These are phyloP conservation scores for Hypoxylon sp. DNA, from an alignment of 2,329 filamentous ascomycete genomes.

Conservation along the genomic window DNA sequence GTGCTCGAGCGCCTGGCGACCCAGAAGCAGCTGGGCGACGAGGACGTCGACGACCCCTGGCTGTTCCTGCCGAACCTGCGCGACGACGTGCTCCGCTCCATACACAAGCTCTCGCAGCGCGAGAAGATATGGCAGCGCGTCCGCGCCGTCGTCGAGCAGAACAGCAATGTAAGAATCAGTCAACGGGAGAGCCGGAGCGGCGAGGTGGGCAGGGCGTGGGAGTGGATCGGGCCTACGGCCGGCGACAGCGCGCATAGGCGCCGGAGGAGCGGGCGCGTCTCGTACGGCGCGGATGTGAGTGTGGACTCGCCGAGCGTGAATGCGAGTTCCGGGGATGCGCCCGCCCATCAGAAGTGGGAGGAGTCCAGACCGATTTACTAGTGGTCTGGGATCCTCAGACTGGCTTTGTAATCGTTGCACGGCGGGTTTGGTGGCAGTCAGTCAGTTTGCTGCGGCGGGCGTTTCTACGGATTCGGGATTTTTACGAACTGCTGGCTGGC, in stretches of 20 bases:
- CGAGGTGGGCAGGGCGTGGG: constrained; percentile 75
- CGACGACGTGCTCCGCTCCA: constrained; percentile 87
- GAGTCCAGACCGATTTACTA: constrained; percentile 55
- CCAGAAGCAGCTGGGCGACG: constrained; percentile 84
- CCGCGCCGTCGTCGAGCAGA: constrained; percentile 86
- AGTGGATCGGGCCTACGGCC: constrained; percentile 73
- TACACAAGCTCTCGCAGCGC: constrained; percentile 80
- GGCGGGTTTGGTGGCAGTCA: background rate
- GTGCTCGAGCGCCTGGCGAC: constrained; percentile 84
- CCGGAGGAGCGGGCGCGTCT: constrained; percentile 65
- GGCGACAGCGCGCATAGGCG: constrained; percentile 57
- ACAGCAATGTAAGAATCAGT: constrained; percentile 86
- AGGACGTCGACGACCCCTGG: constrained; percentile 77
- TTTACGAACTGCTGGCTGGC: background rate
- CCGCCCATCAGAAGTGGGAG: constrained; percentile 55
- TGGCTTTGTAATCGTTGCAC: background rate
- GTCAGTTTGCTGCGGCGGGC: constrained; percentile 15
- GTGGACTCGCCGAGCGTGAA: constrained; percentile 48
- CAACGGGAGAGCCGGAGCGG: constrained; percentile 75
- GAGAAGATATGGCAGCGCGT: constrained; percentile 89
- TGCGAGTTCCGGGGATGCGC: constrained; percentile 38
- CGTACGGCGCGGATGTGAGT: constrained; percentile 54
- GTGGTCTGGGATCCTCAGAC: constrained; percentile 1
- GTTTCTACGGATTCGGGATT: constrained; percentile 15
- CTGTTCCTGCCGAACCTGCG: constrained; percentile 89